Evolutionary conservation across 768 basidiomycete genomes (phyloP).

Genomic region (Sistotremastrum niveocremeum): DNA sequence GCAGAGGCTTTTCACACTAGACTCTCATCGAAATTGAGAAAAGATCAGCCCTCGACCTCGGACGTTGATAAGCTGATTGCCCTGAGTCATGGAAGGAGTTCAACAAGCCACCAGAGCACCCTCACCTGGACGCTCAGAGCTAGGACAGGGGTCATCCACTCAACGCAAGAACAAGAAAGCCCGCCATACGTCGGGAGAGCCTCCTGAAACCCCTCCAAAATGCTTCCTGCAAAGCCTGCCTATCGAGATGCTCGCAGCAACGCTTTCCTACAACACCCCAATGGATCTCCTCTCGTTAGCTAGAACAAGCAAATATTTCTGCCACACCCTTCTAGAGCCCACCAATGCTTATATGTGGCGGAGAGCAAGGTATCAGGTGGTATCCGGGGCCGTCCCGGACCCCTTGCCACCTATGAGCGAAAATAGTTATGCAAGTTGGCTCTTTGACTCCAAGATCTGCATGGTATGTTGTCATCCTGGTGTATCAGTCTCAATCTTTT

Average conservation of each 20-base stretch:
- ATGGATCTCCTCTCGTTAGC: slow-evolving; percentile 46
- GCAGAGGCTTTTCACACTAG: too few relatives aligned
- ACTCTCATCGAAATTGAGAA: too few relatives aligned
- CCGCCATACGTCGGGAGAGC: too few relatives aligned
- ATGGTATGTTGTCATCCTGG: slow-evolving; percentile 24
- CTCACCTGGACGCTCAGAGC: too few relatives aligned
- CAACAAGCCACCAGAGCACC: too few relatives aligned
- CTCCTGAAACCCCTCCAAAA: too few relatives aligned
- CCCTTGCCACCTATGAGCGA: slow-evolving; percentile 36
- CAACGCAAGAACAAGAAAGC: too few relatives aligned
- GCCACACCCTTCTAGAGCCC: slow-evolving; percentile 32
- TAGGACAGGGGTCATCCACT: too few relatives aligned
- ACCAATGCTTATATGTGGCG: slow-evolving; percentile 47
- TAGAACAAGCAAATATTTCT: slow-evolving; percentile 42
- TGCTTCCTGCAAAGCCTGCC: slow-evolving; percentile 24
- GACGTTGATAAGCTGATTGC: too few relatives aligned
- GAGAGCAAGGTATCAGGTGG: slow-evolving; percentile 26
- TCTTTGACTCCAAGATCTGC: slow-evolving; percentile 47
- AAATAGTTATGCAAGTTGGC: slow-evolving; percentile 45
- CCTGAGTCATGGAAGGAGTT: too few relatives aligned
- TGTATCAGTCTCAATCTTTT: neutral
- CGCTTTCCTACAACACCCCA: slow-evolving; percentile 39
- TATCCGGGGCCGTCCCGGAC: slow-evolving; percentile 25
- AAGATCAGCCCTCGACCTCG: too few relatives aligned
- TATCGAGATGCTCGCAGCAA: slow-evolving; percentile 50